Conservation (phyloP, 75 land plant genomes). For the Gnetum montanum region DNA sequence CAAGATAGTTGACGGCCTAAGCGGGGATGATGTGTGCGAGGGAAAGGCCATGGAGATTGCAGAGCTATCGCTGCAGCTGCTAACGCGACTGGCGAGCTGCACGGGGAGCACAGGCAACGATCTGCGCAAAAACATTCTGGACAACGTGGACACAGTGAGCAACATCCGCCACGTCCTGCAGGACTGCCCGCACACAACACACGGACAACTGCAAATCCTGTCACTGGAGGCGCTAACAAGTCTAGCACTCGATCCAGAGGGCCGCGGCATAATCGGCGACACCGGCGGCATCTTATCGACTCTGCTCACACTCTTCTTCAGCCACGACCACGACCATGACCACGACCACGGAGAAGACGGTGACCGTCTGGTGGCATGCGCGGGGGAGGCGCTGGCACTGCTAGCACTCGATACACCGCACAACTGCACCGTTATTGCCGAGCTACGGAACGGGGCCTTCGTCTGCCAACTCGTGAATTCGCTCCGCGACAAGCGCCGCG, state of each 20-base stretch:
- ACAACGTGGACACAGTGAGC: constrained; percentile 59
- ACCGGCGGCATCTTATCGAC: constrained; percentile 69
- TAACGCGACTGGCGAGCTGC: constrained; percentile 50
- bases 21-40: too few relatives aligned
- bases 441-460: neutral
- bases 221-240: constrained; percentile 55
- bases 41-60: constrained; percentile 24
- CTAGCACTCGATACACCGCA: constrained; percentile 39
- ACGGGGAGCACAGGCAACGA: constrained; percentile 44
- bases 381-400: constrained; percentile 74
- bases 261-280: constrained; percentile 59
- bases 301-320: constrained; percentile 41
- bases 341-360: too few relatives aligned
- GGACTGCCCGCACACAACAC: constrained; percentile 9
- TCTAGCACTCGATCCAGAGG: constrained; percentile 59
- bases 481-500: constrained; percentile 22
- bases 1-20: constrained; percentile 19
- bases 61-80: constrained; percentile 45
- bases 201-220: constrained; percentile 43
- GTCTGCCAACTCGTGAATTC: constrained; percentile 13
- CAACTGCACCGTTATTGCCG: constrained; percentile 37
- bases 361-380: constrained; percentile 23
- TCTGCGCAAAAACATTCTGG: constrained; percentile 55
- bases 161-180: constrained; percentile 60
- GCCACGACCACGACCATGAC: constrained; percentile 1